phyloP scores from a whole-genome alignment of 192 early-diverging fungal genomes.

The Backusella tuberculispora region DNA sequence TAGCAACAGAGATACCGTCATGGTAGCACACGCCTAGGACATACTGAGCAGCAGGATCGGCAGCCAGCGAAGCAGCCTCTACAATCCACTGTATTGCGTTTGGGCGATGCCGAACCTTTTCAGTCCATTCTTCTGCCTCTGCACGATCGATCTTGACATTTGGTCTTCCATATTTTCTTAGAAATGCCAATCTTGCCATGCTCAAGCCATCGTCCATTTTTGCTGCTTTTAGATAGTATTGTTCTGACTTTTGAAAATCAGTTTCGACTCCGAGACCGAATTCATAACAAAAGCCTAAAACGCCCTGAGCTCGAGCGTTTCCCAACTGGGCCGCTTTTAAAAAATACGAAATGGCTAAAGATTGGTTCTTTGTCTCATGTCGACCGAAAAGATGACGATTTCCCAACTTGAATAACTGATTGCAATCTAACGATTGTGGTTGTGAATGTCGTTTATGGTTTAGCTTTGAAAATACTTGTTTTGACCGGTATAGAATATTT shows the following conservation, averaged over 20 bases:
- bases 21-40: slow-evolving; percentile 81
- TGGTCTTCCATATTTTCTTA: slow-evolving; percentile 83
- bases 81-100: slow-evolving; percentile 66
- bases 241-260: slow-evolving; percentile 65
- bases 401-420: slow-evolving; percentile 25
- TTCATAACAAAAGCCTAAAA: slow-evolving; percentile 85
- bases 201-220: slow-evolving; percentile 63
- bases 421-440: background rate
- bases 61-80: slow-evolving; percentile 61
- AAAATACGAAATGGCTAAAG: slow-evolving; percentile 32
- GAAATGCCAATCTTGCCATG: slow-evolving; percentile 70
- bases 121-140: slow-evolving; percentile 81
- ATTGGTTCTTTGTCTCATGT: slow-evolving; percentile 9
- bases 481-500: background rate
- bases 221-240: slow-evolving; percentile 69
- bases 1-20: slow-evolving; percentile 59
- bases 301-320: slow-evolving; percentile 55
- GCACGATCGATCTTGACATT: slow-evolving; percentile 78
- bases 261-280: slow-evolving; percentile 75
- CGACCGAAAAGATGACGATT: slow-evolving; percentile 35
- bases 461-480: slow-evolving; percentile 10
- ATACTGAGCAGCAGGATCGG: slow-evolving; percentile 71
- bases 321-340: slow-evolving; percentile 48
- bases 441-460: slow-evolving; percentile 5
- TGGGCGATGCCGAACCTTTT: slow-evolving; percentile 48